Percentiles rank a stretch among this genome's conserved stretches.
phyloP scores from a whole-genome alignment of 306 rosid species.

The Prinsepia uniflora region DNA sequence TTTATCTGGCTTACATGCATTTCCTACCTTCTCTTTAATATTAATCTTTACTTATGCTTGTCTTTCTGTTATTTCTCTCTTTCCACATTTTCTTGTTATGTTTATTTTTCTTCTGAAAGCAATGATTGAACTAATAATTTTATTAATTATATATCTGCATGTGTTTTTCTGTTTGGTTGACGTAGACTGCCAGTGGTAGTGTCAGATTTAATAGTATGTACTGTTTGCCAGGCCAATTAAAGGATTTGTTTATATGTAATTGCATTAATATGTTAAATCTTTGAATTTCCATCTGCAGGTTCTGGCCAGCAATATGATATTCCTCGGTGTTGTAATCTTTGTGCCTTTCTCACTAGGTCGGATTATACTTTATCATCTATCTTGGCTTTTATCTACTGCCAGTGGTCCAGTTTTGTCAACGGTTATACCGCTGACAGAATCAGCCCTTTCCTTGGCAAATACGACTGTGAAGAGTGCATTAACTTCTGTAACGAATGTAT shows the following conservation, averaged over 20 bases:
- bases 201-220: background rate
- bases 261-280: conserved; percentile 8
- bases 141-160: background rate
- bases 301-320: conserved; percentile 98
- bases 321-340: conserved; percentile 90
- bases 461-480: conserved; percentile 79
- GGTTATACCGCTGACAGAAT: conserved; percentile 61
- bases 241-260: background rate
- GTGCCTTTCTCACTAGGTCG: conserved; percentile 94
- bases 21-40: background rate
- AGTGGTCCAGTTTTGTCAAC: conserved; percentile 66
- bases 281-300: conserved; percentile 52
- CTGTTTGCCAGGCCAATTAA: background rate
- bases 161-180: background rate
- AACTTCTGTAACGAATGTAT: conserved; percentile 65
- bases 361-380: conserved; percentile 61
- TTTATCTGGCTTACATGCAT: background rate
- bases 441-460: conserved; percentile 84
- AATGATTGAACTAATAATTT: background rate
- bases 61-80: background rate
- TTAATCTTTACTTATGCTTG: background rate
- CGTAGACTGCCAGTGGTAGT: background rate
- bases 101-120: background rate
- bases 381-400: conserved; percentile 75
- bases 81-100: background rate